Percentiles rank a stretch among this genome's conserved stretches.
phyloP scores from a whole-genome alignment of 345 rosid genomes.

The Eucalyptus marginata region DNA sequence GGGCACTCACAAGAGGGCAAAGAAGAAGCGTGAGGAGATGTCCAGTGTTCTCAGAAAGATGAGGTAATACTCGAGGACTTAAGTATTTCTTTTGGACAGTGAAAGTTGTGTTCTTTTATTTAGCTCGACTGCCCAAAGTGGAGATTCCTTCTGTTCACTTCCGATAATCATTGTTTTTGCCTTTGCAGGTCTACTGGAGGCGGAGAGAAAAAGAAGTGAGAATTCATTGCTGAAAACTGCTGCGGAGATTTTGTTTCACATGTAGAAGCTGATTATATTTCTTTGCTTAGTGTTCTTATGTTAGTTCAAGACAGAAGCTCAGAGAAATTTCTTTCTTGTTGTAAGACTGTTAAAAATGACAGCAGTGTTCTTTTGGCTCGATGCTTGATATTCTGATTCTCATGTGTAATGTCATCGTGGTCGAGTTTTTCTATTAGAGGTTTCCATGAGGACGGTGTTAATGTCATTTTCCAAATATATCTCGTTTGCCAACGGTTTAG shows the following conservation, averaged over 20 bases:
- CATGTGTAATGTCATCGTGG: background rate
- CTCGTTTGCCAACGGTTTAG: background rate
- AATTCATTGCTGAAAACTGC: background rate
- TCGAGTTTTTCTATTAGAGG: background rate
- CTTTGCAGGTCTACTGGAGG: conserved; percentile 9
- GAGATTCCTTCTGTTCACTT: background rate
- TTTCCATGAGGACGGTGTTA: background rate
- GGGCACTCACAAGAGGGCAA: conserved; percentile 93
- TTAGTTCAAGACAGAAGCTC: background rate
- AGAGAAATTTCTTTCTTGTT: background rate
- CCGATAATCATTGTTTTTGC: background rate
- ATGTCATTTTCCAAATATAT: background rate
- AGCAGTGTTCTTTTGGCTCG: background rate
- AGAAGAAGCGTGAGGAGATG: conserved; percentile 93
- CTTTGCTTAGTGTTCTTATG: background rate
- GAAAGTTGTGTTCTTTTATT: background rate
- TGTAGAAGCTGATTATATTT: background rate
- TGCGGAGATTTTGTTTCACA: background rate
- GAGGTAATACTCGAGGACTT: conserved; percentile 21
- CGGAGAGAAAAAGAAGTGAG: conserved; percentile 2
- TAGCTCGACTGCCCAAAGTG: background rate
- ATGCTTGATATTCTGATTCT: background rate
- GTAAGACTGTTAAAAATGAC: background rate
- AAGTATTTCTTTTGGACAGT: background rate
- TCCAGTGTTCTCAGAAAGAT: conserved; percentile 62